Conservation (phyloP, 2,329 filamentous ascomycete species). For the Zymoseptoria tritici region DNA sequence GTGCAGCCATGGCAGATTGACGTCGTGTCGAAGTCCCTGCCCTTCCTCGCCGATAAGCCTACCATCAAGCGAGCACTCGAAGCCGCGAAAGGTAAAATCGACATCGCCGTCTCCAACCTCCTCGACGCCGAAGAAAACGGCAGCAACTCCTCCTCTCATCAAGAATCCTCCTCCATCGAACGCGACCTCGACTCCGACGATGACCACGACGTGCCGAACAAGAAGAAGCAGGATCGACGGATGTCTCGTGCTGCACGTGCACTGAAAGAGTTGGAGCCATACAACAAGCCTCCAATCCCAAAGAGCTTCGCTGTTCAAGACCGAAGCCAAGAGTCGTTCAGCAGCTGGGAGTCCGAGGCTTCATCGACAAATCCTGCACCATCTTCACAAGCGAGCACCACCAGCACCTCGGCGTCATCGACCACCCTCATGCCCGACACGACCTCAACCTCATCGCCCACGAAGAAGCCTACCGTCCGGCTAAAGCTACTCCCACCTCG, state of each 20-base stretch:
- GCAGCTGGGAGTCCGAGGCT: constrained; percentile 26
- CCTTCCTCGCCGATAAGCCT: constrained; percentile 43
- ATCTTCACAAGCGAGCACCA: constrained; percentile 19
- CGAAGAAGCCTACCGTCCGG: constrained; percentile 21
- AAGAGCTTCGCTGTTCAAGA: constrained; percentile 23
- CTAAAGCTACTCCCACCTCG: constrained; percentile 31
- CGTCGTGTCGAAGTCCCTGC: constrained; percentile 45
- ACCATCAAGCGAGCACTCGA: constrained; percentile 47
- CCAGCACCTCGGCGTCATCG: constrained; percentile 8
- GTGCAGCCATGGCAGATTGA: constrained; percentile 51
- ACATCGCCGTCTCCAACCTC: constrained; percentile 46
- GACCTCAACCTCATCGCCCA: constrained; percentile 4
- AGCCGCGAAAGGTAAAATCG: constrained; percentile 47
- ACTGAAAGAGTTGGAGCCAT: constrained; percentile 8
- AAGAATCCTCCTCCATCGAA: constrained; percentile 42
- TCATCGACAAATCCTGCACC: constrained; percentile 22
- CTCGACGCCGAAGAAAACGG: constrained; percentile 42
- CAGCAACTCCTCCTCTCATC: constrained; percentile 37
- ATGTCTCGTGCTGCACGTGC: constrained; percentile 39
- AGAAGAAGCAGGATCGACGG: constrained; percentile 46
- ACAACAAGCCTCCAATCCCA: not conserved
- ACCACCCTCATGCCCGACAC: constrained; percentile 9
- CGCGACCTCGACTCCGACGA: constrained; percentile 47
- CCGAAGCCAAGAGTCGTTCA: constrained; percentile 31
- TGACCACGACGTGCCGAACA: constrained; percentile 43